Evolutionary conservation across 2,329 filamentous ascomycete species (phyloP).

Genomic region (Nigrograna mackinnonii): DNA sequence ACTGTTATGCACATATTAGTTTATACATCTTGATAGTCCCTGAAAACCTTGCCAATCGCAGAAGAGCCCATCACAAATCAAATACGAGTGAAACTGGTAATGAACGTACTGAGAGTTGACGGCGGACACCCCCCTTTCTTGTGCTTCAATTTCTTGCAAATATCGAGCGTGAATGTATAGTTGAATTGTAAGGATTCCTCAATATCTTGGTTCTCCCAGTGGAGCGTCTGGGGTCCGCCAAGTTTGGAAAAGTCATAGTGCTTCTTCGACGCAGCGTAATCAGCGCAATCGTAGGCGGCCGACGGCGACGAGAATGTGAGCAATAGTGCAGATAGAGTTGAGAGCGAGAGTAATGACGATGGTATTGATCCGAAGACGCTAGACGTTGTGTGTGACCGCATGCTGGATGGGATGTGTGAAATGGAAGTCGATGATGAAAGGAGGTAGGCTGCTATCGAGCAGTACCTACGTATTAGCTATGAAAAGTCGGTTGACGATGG

Average conservation of each 20-base stretch:
- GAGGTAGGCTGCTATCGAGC: constrained; percentile 7
- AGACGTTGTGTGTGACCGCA: constrained; percentile 30
- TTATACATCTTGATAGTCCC: neutral
- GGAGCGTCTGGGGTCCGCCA: constrained; percentile 69
- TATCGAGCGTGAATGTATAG: constrained; percentile 79
- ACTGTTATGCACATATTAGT: constrained; percentile 60
- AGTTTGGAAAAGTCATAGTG: constrained; percentile 68
- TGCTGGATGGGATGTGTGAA: constrained; percentile 15
- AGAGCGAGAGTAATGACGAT: constrained; percentile 18
- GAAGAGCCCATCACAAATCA: too few species aligned
- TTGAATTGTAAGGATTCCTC: constrained; percentile 62
- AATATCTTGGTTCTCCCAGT: constrained; percentile 51
- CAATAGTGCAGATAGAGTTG: constrained; percentile 24
- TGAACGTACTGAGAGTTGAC: constrained; percentile 68
- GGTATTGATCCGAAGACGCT: constrained; percentile 4
- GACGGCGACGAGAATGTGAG: constrained; percentile 29
- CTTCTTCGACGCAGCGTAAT: constrained; percentile 61
- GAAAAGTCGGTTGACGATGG: neutral
- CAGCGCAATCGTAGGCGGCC: constrained; percentile 62
- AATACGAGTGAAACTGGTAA: too few species aligned
- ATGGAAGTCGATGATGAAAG: constrained; percentile 7
- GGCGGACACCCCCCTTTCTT: constrained; percentile 67
- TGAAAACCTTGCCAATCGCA: too few species aligned
- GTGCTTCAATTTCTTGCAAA: constrained; percentile 68
- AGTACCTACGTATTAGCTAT: neutral